A percentile compares a stretch with the other conserved stretches of the same genome.
phyloP scores from a whole-genome alignment of 129 eudicot species.

The Smallanthus sonchifolius region DNA sequence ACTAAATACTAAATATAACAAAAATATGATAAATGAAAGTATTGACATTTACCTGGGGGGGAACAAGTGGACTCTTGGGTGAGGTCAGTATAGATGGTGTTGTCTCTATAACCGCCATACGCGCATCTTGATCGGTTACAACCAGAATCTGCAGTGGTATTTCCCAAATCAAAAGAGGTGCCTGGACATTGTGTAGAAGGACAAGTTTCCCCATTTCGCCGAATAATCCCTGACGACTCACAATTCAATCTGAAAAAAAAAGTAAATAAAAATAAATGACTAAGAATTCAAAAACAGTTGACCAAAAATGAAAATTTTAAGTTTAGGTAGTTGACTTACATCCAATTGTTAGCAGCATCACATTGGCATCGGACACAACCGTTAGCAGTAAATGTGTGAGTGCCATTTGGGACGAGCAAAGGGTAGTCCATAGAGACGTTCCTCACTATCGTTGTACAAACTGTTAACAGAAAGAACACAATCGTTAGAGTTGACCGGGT shows the following conservation, averaged over 20 bases:
- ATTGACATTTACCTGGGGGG: constrained; percentile 33
- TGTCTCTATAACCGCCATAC: constrained; percentile 54
- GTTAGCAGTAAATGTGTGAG: constrained; percentile 47
- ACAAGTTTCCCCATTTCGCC: constrained; percentile 39
- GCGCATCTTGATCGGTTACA: constrained; percentile 61
- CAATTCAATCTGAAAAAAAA: constrained; percentile 61
- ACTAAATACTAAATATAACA: background rate
- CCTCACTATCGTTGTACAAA: constrained; percentile 46
- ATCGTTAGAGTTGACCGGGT: background rate
- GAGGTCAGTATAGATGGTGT: constrained; percentile 33
- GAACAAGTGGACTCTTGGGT: constrained; percentile 50
- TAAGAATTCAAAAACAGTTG: background rate
- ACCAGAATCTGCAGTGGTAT: constrained; percentile 39
- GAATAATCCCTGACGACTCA: constrained; percentile 31
- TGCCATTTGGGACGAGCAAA: constrained; percentile 56
- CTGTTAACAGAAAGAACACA: constrained; percentile 21
- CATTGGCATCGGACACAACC: constrained; percentile 65
- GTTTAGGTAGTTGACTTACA: constrained; percentile 43
- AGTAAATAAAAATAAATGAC: background rate
- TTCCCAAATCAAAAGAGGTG: constrained; percentile 41
- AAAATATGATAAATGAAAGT: background rate
- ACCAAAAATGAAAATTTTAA: background rate
- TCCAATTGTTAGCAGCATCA: constrained; percentile 53
- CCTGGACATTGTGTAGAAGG: constrained; percentile 51
- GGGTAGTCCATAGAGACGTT: constrained; percentile 64